Conservation (phyloP, 1,139 yeast species). For the Pichia inconspicua region DNA sequence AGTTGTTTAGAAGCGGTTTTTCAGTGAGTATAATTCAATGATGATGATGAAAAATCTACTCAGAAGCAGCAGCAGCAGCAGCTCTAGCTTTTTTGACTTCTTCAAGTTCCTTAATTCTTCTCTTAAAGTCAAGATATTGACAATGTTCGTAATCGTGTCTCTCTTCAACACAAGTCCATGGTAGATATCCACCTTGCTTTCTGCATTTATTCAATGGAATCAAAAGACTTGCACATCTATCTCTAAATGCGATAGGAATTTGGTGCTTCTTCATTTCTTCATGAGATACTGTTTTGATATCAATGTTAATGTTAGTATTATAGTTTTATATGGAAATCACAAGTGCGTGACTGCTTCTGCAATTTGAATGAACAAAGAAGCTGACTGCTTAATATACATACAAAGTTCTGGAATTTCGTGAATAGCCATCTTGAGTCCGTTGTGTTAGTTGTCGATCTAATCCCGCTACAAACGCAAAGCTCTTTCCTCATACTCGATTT, state of each 20-base stretch:
- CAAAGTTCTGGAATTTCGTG: slow-evolving; percentile 31
- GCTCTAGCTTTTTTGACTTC: slow-evolving; percentile 40
- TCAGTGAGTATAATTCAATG: neutral
- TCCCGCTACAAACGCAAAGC: neutral
- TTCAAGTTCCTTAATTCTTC: slow-evolving; percentile 70
- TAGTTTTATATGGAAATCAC: neutral
- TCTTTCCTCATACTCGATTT: neutral
- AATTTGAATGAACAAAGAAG: too few species aligned
- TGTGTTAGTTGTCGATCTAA: neutral
- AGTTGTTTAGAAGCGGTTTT: neutral
- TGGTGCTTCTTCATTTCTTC: slow-evolving; percentile 78
- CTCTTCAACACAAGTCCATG: slow-evolving; percentile 72
- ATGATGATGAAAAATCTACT: neutral
- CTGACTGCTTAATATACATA: slow-evolving; percentile 19
- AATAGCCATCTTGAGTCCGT: slow-evolving; percentile 24
- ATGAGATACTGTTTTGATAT: slow-evolving; percentile 50
- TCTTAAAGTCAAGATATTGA: slow-evolving; percentile 72
- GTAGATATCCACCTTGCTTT: slow-evolving; percentile 44
- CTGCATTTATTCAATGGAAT: slow-evolving; percentile 60
- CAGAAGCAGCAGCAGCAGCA: slow-evolving; percentile 18
- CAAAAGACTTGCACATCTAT: slow-evolving; percentile 74
- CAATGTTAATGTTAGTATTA: slow-evolving; percentile 5
- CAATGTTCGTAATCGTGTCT: slow-evolving; percentile 84
- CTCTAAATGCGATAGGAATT: slow-evolving; percentile 78
- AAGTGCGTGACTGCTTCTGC: neutral